These are phyloP conservation scores for Aspergillus biplanus DNA, from an alignment of 495 filamentous ascomycete genomes.

Conservation along the genomic window DNA sequence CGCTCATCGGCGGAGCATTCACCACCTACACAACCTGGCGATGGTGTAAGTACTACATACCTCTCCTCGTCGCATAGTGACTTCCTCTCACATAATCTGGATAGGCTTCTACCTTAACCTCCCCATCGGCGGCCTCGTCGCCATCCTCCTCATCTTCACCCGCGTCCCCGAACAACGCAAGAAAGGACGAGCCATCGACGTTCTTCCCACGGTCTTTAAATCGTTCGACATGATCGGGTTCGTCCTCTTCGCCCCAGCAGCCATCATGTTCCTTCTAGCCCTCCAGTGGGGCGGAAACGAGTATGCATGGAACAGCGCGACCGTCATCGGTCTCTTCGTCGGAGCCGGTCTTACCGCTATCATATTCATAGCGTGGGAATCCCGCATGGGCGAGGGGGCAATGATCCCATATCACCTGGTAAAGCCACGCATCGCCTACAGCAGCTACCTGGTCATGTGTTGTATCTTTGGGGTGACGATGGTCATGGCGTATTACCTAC, in stretches of 20 bases:
- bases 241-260: conserved; percentile 44
- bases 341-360: conserved; percentile 47
- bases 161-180: conserved; percentile 48
- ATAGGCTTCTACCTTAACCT: conserved; percentile 68
- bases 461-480: conserved; percentile 20
- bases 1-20: conserved; percentile 61
- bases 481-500: conserved; percentile 33
- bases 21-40: conserved; percentile 57
- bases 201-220: conserved; percentile 30
- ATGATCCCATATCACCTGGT: conserved; percentile 52
- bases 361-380: conserved; percentile 52
- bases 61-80: too few species aligned
- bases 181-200: conserved; percentile 41
- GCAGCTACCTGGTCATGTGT: conserved; percentile 25
- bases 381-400: conserved; percentile 50
- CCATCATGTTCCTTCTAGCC: conserved; percentile 54
- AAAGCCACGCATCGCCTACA: conserved; percentile 35
- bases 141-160: conserved; percentile 49
- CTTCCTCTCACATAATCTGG: not conserved
- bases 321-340: conserved; percentile 55
- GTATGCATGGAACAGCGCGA: conserved; percentile 49
- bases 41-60: conserved; percentile 51
- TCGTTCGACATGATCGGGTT: conserved; percentile 52
- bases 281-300: conserved; percentile 47
- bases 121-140: conserved; percentile 57